A percentile compares a stretch with the other conserved stretches of the same genome.
Evolutionary conservation across 371 early-diverging fungal genomes (phyloP).

Genomic region (Apophysomyces ossiformis): DNA sequence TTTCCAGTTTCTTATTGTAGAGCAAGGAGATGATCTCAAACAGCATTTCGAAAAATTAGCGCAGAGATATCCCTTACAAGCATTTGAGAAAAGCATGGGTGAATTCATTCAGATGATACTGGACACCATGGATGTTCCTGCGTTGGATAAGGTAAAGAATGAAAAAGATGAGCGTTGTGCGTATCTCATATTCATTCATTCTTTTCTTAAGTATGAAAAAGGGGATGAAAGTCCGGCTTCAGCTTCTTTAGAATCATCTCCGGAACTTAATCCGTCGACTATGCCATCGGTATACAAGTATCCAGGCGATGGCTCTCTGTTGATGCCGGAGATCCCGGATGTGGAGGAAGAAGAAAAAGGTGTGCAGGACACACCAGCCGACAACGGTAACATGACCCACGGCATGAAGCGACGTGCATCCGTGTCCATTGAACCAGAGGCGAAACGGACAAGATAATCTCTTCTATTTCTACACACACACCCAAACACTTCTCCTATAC

Average conservation of each 20-base stretch:
- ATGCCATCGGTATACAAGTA: slow-evolving; percentile 46
- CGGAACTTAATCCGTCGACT: slow-evolving; percentile 10
- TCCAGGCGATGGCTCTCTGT: slow-evolving; percentile 41
- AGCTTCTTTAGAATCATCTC: not conserved
- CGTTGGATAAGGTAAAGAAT: slow-evolving; percentile 44
- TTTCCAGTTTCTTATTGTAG: slow-evolving; percentile 45
- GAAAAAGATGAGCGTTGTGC: not conserved
- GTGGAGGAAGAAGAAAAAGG: not conserved
- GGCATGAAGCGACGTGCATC: slow-evolving; percentile 19
- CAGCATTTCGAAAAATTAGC: slow-evolving; percentile 56
- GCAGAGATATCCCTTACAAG: slow-evolving; percentile 50
- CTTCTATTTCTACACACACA: too few species aligned
- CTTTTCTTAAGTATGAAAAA: slow-evolving; percentile 4
- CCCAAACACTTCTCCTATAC: slow-evolving; percentile 6
- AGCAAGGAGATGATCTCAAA: slow-evolving; percentile 40
- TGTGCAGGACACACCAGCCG: slow-evolving; percentile 11
- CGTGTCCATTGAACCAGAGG: slow-evolving; percentile 13
- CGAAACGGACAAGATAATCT: slow-evolving; percentile 20
- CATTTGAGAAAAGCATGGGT: slow-evolving; percentile 53
- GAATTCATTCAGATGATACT: slow-evolving; percentile 53
- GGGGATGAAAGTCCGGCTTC: slow-evolving; percentile 10
- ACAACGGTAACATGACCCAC: not conserved
- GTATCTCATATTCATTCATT: not conserved
- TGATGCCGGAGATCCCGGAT: slow-evolving; percentile 3
- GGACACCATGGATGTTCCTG: slow-evolving; percentile 46